phyloP scores from a whole-genome alignment of 805 yeast species.

The Kodamaea nitidulidarum region DNA sequence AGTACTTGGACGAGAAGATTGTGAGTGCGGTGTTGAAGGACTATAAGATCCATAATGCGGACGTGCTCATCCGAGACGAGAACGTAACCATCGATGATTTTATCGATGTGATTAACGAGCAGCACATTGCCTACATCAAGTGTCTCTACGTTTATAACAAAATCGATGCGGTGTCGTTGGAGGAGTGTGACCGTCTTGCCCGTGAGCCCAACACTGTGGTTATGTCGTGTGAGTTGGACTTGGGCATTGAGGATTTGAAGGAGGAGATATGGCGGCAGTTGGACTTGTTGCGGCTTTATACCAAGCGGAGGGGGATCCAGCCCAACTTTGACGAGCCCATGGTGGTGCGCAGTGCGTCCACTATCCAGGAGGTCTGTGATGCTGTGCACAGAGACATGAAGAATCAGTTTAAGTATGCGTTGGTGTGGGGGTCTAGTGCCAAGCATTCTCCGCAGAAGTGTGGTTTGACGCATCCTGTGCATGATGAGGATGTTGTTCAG shows the following conservation, averaged over 20 bases:
- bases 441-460: slow-evolving; percentile 97
- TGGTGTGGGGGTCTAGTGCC: slow-evolving; percentile 95
- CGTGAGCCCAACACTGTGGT: slow-evolving; percentile 91
- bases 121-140: slow-evolving; percentile 81
- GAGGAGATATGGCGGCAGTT: slow-evolving; percentile 93
- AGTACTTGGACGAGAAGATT: slow-evolving; percentile 74
- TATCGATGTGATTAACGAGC: slow-evolving; percentile 85
- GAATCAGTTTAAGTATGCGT: slow-evolving; percentile 85
- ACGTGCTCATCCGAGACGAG: slow-evolving; percentile 85
- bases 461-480: slow-evolving; percentile 76
- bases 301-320: slow-evolving; percentile 77
- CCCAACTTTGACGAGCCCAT: slow-evolving; percentile 88
- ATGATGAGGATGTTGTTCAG: slow-evolving; percentile 93
- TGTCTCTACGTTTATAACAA: slow-evolving; percentile 94
- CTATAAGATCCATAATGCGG: slow-evolving; percentile 89
- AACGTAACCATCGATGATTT: slow-evolving; percentile 86
- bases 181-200: slow-evolving; percentile 90
- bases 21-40: slow-evolving; percentile 76
- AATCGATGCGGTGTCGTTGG: slow-evolving; percentile 90
- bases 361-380: slow-evolving; percentile 86
- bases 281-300: slow-evolving; percentile 73
- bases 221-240: slow-evolving; percentile 83
- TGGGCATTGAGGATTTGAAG: slow-evolving; percentile 82
- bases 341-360: slow-evolving; percentile 77
- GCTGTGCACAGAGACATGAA: slow-evolving; percentile 90